phyloP scores from a whole-genome alignment of 371 early-diverging fungal genomes.

The Mortierella sp. region DNA sequence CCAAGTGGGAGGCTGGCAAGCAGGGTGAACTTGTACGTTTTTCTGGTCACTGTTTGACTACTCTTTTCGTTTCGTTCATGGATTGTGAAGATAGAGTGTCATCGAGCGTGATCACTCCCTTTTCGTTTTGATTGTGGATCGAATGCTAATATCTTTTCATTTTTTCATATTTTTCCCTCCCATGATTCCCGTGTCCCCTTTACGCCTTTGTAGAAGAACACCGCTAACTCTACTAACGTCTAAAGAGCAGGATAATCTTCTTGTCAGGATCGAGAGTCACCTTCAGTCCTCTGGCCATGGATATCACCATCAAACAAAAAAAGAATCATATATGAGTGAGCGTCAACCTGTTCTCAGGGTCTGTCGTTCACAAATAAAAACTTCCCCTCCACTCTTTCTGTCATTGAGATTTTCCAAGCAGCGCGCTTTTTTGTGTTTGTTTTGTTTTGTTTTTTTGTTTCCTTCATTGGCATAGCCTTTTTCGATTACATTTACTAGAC shows the following conservation, averaged over 20 bases:
- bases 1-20: conserved; percentile 88
- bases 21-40: conserved; percentile 67
- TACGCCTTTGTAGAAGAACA: conserved; percentile 47
- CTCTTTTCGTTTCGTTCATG: neutral
- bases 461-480: conserved; percentile 11
- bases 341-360: conserved; percentile 1
- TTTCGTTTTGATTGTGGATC: neutral
- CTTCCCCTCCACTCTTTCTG: conserved; percentile 7
- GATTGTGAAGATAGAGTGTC: too few relatives aligned
- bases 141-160: neutral
- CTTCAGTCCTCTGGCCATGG: too few relatives aligned
- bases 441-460: too few relatives aligned
- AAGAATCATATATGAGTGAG: neutral
- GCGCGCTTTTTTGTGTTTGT: too few relatives aligned
- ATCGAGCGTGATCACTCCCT: too few relatives aligned
- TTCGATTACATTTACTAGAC: conserved; percentile 4
- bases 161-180: neutral
- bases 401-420: neutral
- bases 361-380: conserved; percentile 9
- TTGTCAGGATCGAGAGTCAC: too few relatives aligned
- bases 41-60: neutral
- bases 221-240: conserved; percentile 32
- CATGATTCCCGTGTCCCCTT: neutral
- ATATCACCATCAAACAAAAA: conserved; percentile 3
- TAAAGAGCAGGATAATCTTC: too few relatives aligned